A percentile compares a stretch with the other conserved stretches of the same genome.
Evolutionary conservation across 306 rosid species (phyloP).

Genomic region (Lathyrus oleraceus): DNA sequence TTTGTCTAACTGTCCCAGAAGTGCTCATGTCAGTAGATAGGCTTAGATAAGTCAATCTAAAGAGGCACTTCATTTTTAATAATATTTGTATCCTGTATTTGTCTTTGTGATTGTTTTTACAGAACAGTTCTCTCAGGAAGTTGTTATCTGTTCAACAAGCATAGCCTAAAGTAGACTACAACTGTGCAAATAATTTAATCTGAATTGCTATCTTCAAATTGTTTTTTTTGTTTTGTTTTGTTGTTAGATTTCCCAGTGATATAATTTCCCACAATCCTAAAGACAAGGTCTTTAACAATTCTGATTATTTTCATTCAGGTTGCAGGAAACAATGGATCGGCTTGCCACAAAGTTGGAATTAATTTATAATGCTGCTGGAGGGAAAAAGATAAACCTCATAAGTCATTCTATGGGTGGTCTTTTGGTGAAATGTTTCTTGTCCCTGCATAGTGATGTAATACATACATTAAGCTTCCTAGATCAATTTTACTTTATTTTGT

Average conservation of each 20-base stretch:
- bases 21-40: too few species aligned
- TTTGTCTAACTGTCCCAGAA: too few species aligned
- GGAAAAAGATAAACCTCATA: slow-evolving; percentile 81
- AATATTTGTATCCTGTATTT: neutral
- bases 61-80: neutral
- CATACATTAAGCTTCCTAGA: slow-evolving; percentile 20
- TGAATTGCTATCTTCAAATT: slow-evolving; percentile 22
- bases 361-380: slow-evolving; percentile 79
- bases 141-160: slow-evolving; percentile 2
- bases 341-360: slow-evolving; percentile 72
- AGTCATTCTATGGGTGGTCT: slow-evolving; percentile 99
- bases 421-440: slow-evolving; percentile 94
- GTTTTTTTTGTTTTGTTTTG: neutral
- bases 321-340: slow-evolving; percentile 80
- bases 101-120: slow-evolving; percentile 1
- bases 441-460: slow-evolving; percentile 74
- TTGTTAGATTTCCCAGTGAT: slow-evolving; percentile 8
- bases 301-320: slow-evolving; percentile 49
- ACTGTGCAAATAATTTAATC: slow-evolving; percentile 11
- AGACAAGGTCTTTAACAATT: slow-evolving; percentile 8
- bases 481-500: slow-evolving; percentile 32
- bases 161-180: slow-evolving; percentile 20
- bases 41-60: too few species aligned
- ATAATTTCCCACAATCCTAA: slow-evolving; percentile 17
- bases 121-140: slow-evolving; percentile 20